A percentile compares a stretch with the other conserved stretches of the same genome.
phyloP scores from a whole-genome alignment of 768 basidiomycete genomes.

The Chalciporus piperatus region DNA sequence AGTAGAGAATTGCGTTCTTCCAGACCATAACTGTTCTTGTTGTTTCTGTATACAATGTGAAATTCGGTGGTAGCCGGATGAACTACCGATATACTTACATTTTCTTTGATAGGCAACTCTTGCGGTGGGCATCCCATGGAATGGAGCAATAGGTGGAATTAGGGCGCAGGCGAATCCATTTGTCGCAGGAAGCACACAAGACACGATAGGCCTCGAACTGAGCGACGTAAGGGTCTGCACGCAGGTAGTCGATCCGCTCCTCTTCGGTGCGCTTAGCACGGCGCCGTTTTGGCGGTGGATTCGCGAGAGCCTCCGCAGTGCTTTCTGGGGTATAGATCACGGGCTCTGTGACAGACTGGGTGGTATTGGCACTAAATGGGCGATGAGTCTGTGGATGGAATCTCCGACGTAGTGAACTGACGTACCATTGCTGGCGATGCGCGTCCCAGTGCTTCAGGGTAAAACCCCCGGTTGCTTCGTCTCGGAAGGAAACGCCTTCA shows the following conservation, averaged over 20 bases:
- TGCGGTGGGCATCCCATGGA: conserved; percentile 83
- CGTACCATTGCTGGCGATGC: conserved; percentile 60
- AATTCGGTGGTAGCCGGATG: conserved; percentile 6
- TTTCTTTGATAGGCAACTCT: conserved; percentile 79
- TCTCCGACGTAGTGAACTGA: conserved; percentile 5
- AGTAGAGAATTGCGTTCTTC: conserved; percentile 61
- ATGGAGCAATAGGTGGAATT: conserved; percentile 89
- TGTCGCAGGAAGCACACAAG: conserved; percentile 76
- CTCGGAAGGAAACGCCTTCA: conserved; percentile 60
- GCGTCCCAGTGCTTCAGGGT: conserved; percentile 69
- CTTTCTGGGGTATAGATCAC: conserved; percentile 44
- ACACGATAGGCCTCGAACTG: conserved; percentile 79
- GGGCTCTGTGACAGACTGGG: conserved; percentile 33
- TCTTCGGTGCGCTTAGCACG: conserved; percentile 77
- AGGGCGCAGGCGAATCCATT: conserved; percentile 82
- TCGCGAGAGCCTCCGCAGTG: conserved; percentile 39
- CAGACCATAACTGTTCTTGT: conserved; percentile 55
- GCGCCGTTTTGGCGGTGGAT: conserved; percentile 59
- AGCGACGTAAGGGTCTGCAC: conserved; percentile 73
- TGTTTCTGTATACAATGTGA: conserved; percentile 22
- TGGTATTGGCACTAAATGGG: conserved; percentile 27
- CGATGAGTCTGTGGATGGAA: conserved; percentile 6
- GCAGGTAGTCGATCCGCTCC: conserved; percentile 67
- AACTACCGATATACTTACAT: conserved; percentile 42
- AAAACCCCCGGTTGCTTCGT: conserved; percentile 60